A percentile compares a stretch with the other conserved stretches of the same genome.
These are phyloP conservation scores for Globisporangium abappressorium DNA, from an alignment of 352 stramenopile genomes.

Conservation along the genomic window DNA sequence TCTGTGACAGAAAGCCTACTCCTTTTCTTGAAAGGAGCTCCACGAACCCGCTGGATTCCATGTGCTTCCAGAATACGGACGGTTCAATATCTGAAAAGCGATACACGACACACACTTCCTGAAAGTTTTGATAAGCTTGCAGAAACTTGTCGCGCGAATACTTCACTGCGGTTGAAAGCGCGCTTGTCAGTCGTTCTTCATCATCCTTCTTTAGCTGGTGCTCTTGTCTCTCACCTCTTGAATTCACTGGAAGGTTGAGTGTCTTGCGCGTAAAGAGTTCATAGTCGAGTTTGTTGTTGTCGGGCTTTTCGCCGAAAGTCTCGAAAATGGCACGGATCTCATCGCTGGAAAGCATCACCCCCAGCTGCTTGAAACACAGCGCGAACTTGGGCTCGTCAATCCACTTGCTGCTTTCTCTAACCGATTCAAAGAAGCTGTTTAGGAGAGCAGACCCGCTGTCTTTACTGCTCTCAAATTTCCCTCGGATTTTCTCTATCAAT, in stretches of 20 bases:
- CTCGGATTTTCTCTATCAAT: conserved; percentile 19
- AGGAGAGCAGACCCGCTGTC: conserved; percentile 13
- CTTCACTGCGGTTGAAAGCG: conserved; percentile 27
- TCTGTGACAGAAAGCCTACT: conserved; percentile 29
- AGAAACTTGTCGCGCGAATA: conserved; percentile 33
- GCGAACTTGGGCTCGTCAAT: conserved; percentile 29
- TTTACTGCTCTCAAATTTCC: conserved; percentile 16
- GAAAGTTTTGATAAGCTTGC: conserved; percentile 29
- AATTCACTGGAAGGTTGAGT: conserved; percentile 11
- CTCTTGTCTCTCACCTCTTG: conserved; percentile 2
- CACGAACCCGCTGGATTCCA: conserved; percentile 40
- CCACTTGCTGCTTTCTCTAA: conserved; percentile 6
- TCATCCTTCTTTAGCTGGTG: conserved; percentile 24
- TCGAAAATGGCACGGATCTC: conserved; percentile 29
- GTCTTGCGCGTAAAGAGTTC: conserved; percentile 21
- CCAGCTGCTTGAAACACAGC: conserved; percentile 28
- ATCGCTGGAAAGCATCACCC: conserved; percentile 20
- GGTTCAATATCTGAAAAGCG: conserved; percentile 32
- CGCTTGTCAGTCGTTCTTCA: conserved; percentile 27
- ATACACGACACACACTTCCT: conserved; percentile 55
- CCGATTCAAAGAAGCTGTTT: conserved; percentile 18
- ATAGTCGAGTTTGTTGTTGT: conserved; percentile 27
- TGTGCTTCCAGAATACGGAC: conserved; percentile 42
- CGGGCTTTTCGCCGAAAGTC: conserved; percentile 18
- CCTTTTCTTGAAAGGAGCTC: conserved; percentile 40